Evolutionary conservation across 306 rosid genomes (phyloP).

Genomic region (Casuarina glauca): DNA sequence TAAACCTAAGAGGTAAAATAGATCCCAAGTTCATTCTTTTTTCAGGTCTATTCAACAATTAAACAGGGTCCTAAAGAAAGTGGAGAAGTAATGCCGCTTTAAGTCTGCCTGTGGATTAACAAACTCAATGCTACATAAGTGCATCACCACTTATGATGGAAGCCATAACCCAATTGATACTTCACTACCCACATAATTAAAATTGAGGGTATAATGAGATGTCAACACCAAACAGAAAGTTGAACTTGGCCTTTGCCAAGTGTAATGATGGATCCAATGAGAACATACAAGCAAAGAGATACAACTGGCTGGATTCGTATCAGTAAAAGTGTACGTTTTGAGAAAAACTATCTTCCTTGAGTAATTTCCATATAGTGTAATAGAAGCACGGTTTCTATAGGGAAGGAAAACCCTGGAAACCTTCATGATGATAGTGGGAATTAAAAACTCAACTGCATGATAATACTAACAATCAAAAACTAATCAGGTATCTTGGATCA

Average conservation of each 20-base stretch:
- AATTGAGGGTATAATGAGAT: background rate
- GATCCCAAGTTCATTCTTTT: background rate
- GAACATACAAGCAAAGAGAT: background rate
- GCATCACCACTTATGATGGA: background rate
- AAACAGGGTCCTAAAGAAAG: background rate
- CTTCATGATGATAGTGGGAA: background rate
- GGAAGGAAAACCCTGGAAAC: background rate
- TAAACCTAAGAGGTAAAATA: background rate
- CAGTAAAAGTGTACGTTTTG: background rate
- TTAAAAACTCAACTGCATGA: background rate
- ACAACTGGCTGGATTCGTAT: background rate
- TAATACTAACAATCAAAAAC: background rate
- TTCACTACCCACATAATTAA: background rate
- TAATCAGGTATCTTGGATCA: background rate
- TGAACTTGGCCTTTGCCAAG: background rate
- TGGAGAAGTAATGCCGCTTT: background rate
- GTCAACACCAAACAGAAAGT: background rate
- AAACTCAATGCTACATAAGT: background rate
- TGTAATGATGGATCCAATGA: too few relatives aligned
- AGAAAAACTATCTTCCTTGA: background rate
- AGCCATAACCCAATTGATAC: background rate
- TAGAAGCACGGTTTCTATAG: background rate
- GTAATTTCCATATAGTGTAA: background rate
- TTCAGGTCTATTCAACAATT: background rate
- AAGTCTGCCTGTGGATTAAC: background rate